Conservation (phyloP, 768 basidiomycete species). For the Auricularia cornea region DNA sequence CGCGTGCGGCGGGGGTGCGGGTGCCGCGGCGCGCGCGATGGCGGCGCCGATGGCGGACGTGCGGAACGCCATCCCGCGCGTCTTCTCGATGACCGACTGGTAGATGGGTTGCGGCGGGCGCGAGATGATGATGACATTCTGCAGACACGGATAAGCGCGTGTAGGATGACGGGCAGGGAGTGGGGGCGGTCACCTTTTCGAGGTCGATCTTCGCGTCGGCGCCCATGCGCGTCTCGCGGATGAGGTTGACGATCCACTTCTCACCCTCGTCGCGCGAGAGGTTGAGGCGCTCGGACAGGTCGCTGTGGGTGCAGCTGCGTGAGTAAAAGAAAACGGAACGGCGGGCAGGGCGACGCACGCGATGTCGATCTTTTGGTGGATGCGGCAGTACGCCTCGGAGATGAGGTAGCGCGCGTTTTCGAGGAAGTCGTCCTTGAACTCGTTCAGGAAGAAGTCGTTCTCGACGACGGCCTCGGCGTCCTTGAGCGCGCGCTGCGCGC, state of each 20-base stretch:
- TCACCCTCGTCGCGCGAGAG: constrained; percentile 93
- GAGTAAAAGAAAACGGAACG: not conserved
- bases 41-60: constrained; percentile 86
- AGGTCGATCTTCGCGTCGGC: constrained; percentile 97
- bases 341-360: constrained; percentile 36
- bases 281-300: constrained; percentile 88
- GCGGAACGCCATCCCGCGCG: constrained; percentile 81
- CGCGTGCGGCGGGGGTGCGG: not conserved
- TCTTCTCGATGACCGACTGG: constrained; percentile 92
- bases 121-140: constrained; percentile 96
- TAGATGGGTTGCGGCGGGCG: constrained; percentile 84
- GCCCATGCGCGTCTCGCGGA: constrained; percentile 93
- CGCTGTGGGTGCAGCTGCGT: constrained; percentile 35
- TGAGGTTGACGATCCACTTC: constrained; percentile 99
- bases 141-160: constrained; percentile 8
- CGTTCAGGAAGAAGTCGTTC: constrained; percentile 90
- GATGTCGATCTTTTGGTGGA: constrained; percentile 89
- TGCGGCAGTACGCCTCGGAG: constrained; percentile 95
- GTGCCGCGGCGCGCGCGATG: constrained; percentile 29
- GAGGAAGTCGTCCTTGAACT: constrained; percentile 88
- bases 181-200: constrained; percentile 57
- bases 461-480: constrained; percentile 74
- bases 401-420: constrained; percentile 95
- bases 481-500: constrained; percentile 75
- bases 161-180: not conserved